A percentile compares a stretch with the other conserved stretches of the same genome.
phyloP scores from a whole-genome alignment of 352 stramenopile species.

The Globisporangium mamillatum region DNA sequence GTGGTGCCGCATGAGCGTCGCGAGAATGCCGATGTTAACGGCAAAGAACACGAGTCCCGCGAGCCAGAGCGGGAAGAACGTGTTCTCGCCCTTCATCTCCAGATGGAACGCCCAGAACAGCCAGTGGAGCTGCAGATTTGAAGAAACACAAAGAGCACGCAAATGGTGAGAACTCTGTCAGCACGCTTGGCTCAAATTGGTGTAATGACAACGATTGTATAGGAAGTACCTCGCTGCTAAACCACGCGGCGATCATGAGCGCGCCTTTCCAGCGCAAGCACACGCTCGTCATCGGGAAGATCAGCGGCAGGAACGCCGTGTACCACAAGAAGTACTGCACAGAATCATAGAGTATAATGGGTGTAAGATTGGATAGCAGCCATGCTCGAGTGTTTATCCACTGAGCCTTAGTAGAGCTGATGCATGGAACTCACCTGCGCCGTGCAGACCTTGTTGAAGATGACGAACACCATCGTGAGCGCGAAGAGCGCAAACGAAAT shows the following conservation, averaged over 20 bases:
- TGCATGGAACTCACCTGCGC: constrained; percentile 52
- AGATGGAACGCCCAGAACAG: constrained; percentile 88
- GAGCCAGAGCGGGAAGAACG: constrained; percentile 87
- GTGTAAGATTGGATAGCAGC: neutral
- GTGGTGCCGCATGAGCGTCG: constrained; percentile 69
- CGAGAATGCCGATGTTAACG: constrained; percentile 81
- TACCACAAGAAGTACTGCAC: constrained; percentile 99
- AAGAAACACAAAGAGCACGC: neutral
- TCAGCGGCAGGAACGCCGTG: constrained; percentile 88
- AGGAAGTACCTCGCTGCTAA: constrained; percentile 59
- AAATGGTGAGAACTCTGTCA: neutral
- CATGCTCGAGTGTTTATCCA: neutral
- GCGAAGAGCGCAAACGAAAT: constrained; percentile 94
- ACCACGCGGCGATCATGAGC: constrained; percentile 65
- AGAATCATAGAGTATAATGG: constrained; percentile 22
- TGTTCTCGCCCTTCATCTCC: constrained; percentile 90
- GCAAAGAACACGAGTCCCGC: constrained; percentile 87
- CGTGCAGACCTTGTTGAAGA: constrained; percentile 95
- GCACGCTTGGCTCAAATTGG: neutral
- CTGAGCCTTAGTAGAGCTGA: neutral
- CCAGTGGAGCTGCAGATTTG: constrained; percentile 67
- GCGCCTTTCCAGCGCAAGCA: constrained; percentile 61
- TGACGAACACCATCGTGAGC: constrained; percentile 98
- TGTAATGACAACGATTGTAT: neutral
- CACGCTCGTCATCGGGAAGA: constrained; percentile 72